Evolutionary conservation across 2,329 filamentous ascomycete species (phyloP), one percentile per base, ranked within the genome.

Genomic region (Paraconiothyrium brasiliense): DNA sequence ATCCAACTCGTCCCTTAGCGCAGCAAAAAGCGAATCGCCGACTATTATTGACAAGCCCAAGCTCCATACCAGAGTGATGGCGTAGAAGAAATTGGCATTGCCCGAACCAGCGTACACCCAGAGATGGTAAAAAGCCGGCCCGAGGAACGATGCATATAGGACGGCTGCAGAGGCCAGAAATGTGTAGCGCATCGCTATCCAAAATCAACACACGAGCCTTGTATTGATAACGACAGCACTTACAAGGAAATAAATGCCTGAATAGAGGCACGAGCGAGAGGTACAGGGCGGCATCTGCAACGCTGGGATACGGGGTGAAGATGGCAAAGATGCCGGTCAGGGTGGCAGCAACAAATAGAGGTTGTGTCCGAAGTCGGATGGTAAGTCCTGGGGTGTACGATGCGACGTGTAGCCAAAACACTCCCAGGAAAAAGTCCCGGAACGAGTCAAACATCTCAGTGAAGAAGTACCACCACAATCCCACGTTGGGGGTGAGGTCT

Each of bases 401-500:
- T 0, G 91, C 89, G 60, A 98, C 88, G 76, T 99, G 95, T 63
- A 99, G 86, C 93, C 96, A 98, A 82, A 99, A 99, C 52, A 99
- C 94, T 58, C 92, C 95, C 3, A 99, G 87, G 84, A 98, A 99
- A 84, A 99, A 99, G 70, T 91, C 90, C 43, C 95, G 88, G 85
- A 99, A 99, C 0, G 94, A 94, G 80, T 99, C 95, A 77, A 99
- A 99, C 89, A 99, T 99, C 77, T 99, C 94, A 69, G 96, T 97
- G 76, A 99, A 98, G 81, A 99, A 99, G 80, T 99, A 99, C 95
- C 95, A 99, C 95, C 95, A 99, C 1, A 99, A 84, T 1, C 95
- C 95, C 34, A 96, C 91, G 68, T 98, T 99, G 13, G 95, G 95
- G 0, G 94, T 96, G 44, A 99, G 85, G 75, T 99, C 95, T 9